Evolutionary conservation across 1,284 basidiomycete genomes (phyloP), one percentile per base, ranked within the genome.

Genomic region (Porodaedalea pini): DNA sequence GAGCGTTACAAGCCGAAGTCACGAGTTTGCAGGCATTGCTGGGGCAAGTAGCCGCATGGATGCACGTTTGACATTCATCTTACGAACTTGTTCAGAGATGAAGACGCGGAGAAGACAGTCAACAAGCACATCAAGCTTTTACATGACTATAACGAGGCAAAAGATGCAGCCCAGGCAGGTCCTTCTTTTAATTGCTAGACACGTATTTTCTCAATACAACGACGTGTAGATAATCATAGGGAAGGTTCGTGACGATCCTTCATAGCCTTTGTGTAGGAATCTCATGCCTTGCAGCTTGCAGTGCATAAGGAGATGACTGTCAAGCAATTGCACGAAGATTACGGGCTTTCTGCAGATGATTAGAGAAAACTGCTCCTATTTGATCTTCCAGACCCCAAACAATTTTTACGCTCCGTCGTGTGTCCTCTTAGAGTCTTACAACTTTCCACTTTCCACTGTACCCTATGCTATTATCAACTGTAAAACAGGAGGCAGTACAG

Each of bases 101-200:
- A 78, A 63, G 80, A 86, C 60, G 80, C 87, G 0, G 83, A 86
- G 43, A 74, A 75, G 60, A 83, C 89, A 13, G 84, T 87, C 17
- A 81, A 83, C 51, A 73, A 73, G 5, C 87, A 91, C 64, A 90
- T 90, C 68, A 81, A 80, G 61, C 73, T 88, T 3, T 70, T 90
- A 25, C 88, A 91, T 67, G 75, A 72, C 45, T 91, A 91, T 64
- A 91, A 91, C 61, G 89, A 91, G 67, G 80, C 86, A 4, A 91
- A 91, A 66, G 89, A 91, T 65, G 88, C 87, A 2, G 76, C 88
- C 0, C 88, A 90, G 80, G 88, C 82, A 51, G 29, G 58, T 62
- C 57, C 62, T 41, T 5, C 13, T 36, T 8, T 21, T 23, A 43
- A 54, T 39, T 47, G 13, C 29, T 19, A 25, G 21, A 21, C 44